phyloP scores from a whole-genome alignment of 208 protist genomes.

The Acanthamoeba lenticulata region DNA sequence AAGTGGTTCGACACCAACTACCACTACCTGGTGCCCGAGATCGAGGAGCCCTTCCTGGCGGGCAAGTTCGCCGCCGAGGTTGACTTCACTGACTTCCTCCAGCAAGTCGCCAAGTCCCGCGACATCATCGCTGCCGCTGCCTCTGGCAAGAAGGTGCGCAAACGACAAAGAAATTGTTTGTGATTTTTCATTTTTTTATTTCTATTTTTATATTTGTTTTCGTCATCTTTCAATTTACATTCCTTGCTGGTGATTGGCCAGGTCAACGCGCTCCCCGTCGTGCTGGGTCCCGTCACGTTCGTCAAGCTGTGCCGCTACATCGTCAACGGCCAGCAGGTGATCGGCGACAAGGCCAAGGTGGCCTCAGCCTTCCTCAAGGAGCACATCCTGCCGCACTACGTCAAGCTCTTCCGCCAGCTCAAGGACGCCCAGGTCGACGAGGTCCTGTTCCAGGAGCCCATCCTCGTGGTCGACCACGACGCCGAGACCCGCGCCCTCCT shows the following conservation, averaged over 20 bases:
- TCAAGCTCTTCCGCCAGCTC: slow-evolving; percentile 85
- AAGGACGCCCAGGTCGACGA: slow-evolving; percentile 82
- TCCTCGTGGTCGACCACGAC: slow-evolving; percentile 82
- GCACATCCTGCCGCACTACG: slow-evolving; percentile 86
- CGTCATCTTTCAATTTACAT: too few species aligned
- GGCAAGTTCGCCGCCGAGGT: slow-evolving; percentile 72
- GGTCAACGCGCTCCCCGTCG: slow-evolving; percentile 83
- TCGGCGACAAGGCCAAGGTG: not conserved
- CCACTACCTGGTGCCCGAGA: slow-evolving; percentile 93
- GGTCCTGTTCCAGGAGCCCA: slow-evolving; percentile 92
- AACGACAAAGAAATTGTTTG: not conserved
- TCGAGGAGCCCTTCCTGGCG: slow-evolving; percentile 76
- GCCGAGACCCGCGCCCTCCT: slow-evolving; percentile 77
- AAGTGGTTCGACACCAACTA: slow-evolving; percentile 96
- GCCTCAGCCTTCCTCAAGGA: slow-evolving; percentile 59
- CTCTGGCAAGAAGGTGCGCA: not conserved
- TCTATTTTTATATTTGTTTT: too few species aligned
- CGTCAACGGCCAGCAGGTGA: not conserved
- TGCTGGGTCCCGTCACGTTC: slow-evolving; percentile 91
- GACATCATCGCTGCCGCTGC: slow-evolving; percentile 78
- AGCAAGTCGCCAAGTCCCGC: slow-evolving; percentile 53
- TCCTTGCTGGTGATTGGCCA: too few species aligned
- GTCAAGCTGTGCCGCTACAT: slow-evolving; percentile 83
- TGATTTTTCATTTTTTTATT: not conserved
- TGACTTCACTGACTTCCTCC: slow-evolving; percentile 74